Evolutionary conservation across 768 basidiomycete genomes (phyloP).

Genomic region (Boletales sp.): DNA sequence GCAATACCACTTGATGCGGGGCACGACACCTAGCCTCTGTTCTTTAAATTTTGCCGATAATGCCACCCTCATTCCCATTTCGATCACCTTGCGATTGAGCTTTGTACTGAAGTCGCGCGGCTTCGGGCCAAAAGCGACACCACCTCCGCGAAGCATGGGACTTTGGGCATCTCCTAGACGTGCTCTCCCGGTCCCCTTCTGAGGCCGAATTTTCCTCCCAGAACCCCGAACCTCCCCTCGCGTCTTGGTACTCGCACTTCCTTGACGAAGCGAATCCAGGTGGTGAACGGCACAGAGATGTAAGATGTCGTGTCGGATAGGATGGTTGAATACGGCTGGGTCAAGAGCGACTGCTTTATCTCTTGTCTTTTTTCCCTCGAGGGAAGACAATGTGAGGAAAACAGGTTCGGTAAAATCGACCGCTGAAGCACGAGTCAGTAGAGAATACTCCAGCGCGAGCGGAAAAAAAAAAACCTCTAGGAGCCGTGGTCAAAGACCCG

Average conservation of each 20-base stretch:
- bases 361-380: conserved; percentile 41
- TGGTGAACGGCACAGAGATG: conserved; percentile 90
- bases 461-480: conserved; percentile 16
- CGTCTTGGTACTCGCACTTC: conserved; percentile 88
- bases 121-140: conserved; percentile 87
- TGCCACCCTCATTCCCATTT: conserved; percentile 91
- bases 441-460: conserved; percentile 1
- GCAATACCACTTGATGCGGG: conserved; percentile 65
- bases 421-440: conserved; percentile 27
- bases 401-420: conserved; percentile 44
- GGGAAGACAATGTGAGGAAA: conserved; percentile 58
- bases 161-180: conserved; percentile 86
- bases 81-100: conserved; percentile 86
- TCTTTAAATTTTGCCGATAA: conserved; percentile 80
- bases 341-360: conserved; percentile 60
- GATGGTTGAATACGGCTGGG: conserved; percentile 82
- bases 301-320: conserved; percentile 87
- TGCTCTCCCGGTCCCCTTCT: conserved; percentile 89
- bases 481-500: neutral
- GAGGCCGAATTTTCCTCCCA: conserved; percentile 81
- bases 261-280: conserved; percentile 85
- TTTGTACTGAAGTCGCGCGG: conserved; percentile 90
- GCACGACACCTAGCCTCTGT: conserved; percentile 70
- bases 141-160: conserved; percentile 88
- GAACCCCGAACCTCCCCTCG: conserved; percentile 88